Evolutionary conservation across 371 early-diverging fungal genomes (phyloP), one percentile per base, ranked within the genome.

Genomic region (Apophysomyces variabilis): DNA sequence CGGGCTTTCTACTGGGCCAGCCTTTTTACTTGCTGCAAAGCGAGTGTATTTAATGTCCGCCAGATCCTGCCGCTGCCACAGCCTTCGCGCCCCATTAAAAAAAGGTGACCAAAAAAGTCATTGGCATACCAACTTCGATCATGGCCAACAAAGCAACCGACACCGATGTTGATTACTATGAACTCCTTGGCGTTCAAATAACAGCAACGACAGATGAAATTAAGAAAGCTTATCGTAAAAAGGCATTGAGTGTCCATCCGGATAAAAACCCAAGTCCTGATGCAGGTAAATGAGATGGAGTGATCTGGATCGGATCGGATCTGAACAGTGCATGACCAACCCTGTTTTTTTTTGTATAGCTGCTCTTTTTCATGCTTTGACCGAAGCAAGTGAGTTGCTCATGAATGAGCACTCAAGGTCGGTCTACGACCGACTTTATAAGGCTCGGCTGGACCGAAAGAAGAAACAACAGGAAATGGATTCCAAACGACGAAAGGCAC

Each of bases 171-270:
- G 89, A 93, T 71, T 91, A 90, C 63, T 95, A 95, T 75, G 87
- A 90, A 68, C 78, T 94, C 32, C 71, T 96, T 9, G 93, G 89
- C 8, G 64, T 92, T 13, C 73, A 78, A 16, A 78, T 88, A 45
- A 73, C 82, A 38, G 78, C 88, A 4, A 68, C 73, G 18, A 70
- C 80, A 26, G 72, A 79, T 60, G 91, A 92, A 12, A 90, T 94
- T 60, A 89, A 86, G 67, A 89, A 87, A 66, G 90, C 92, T 4
- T 95, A 92, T 69, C 87, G 90, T n/a, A 83, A 82, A 60, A 83
- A 74, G 45, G 77, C 83, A 7, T 65, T 78, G 3, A 70, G 65
- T 14, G 71, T 78, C 13, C 83, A 83, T 76, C 83, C 83, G 7
- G 83, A 83, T 43, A 83, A 88, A 70, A 85, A 86, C 62, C 79